Evolutionary conservation across 1,284 basidiomycete species (phyloP), one percentile per base, ranked within the genome.

Genomic region (Naganishia sp.): DNA sequence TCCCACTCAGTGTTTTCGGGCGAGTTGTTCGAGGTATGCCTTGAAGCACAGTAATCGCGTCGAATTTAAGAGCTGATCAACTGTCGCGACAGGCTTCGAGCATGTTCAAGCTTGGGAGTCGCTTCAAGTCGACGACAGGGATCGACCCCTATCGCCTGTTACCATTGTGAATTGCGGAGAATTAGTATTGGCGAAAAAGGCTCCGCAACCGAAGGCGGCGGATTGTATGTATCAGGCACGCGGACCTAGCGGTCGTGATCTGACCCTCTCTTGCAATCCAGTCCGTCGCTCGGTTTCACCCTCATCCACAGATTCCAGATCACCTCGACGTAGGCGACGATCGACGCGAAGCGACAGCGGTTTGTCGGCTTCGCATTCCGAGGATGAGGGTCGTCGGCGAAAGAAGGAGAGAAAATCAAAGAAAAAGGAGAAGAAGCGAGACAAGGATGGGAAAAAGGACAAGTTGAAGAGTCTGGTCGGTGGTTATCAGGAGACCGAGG

Each of bases 141-240:
- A 84, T 71, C 83, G 88, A 3, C 94, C 94, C 0, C 77, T 84
- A 3, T 81, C 84, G 1, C 86, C 88, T 1, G 85, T 95, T 10
- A 81, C 84, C n/a, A 87, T 97, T 66, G 80, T 83, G 2, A 90
- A 87, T 73, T 92, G 89, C 66, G 93, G 93, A 25, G 90, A 96
- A 77, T 85, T 96, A 23, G 88, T 92, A 75, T 83, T 91, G 9
- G 84, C 84, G 49, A 82, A 81, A 71, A 81, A 81, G 5, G 65
- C 68, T 1, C 31, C 41, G 10, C 17, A 41, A 31, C 32, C 31
- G 17, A 54, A 56, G n/a, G 47, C 21, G 21, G 52, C 25, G 13
- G 41, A 52, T 17, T 50, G 49, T 35, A 35, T 6, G 32, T 66
- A 17, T 13, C 45, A 4, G 18, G 23, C 6, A 39, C 2, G 35